Base-by-base conservation (phyloP, 169 alveolate genomes). In the Plasmodium inui region DNA sequence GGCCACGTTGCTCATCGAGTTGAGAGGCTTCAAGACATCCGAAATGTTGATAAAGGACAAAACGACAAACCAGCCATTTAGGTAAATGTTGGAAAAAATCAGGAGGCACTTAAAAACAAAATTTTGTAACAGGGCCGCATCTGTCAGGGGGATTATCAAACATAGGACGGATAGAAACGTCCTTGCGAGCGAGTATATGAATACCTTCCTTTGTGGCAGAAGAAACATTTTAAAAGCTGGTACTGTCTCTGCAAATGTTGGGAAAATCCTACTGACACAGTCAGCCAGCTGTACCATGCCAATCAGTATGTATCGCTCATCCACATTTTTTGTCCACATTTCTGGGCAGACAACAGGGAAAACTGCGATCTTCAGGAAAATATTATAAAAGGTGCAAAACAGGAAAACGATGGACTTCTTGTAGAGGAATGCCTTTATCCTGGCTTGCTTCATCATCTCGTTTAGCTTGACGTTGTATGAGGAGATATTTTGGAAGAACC, bases 331-430 rank as follows among this genome's bases (percentile, higher is more conserved):
- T 5, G 94, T 88, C 94, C 94, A 88, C 89, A 88, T 78, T 78
- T 88, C 94, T 46, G 94, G 94, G 41, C 94, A 88, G 34, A 78
- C 94, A 32, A 88, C 94, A 3, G 94, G 94, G 19, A 88, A 88
- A 61, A 88, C 82, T 46, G 57, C 32, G 14, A 88, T 78, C 73
- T 88, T 88, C 12, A 88, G 73, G 41, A 88, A 88, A 53, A 88
- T 88, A 34, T 88, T 88, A 41, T 88, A 88, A 67, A 88, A 88
- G 12, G 83, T 57, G 44, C 94, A 88, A 79, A 88, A 88, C 28
- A 88, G 82, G 71, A 79, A 76, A 12, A 55, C 71, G 22, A 55
- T 28, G 0, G 89, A 32, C 82, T 88, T 88, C 82, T 78, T 88
- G 72, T 57, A 88, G 80, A 88, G 82, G 73, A 78, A 79, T 34